Evolutionary conservation across 2,329 filamentous ascomycete species (phyloP), one percentile per base, ranked within the genome.

Genomic region (Ilyonectria mors-panacis): DNA sequence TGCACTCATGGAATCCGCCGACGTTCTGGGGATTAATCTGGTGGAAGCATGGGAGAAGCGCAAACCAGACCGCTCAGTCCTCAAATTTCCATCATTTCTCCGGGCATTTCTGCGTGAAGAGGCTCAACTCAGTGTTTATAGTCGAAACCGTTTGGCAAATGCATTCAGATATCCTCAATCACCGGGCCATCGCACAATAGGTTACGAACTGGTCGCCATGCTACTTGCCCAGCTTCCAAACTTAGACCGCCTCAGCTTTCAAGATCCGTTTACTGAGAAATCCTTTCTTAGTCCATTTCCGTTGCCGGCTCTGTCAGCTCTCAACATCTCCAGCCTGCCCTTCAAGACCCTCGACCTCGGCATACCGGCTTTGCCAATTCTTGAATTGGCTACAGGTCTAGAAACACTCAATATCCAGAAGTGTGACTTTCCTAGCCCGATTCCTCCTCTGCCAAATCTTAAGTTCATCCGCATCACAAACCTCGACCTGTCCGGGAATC

Each of bases 201-300:
- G 12, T 13, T 35, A 51, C 19, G 65, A 67, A 56, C 30, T 65
- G n/a, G 26, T 47, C 10, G 62, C 53, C 26, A 61, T 62, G 53
- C 23, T 65, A 10, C 42, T 65, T 17, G 62, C 65, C n/a, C 62
- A 65, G 33, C 53, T 67, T 23, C 62, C 57, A 10, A 65, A 54
- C 13, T 33, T 65, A 6, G 51, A 55, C 10, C 35, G 59, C 35
- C 53, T 67, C 30, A 44, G 33, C 44, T 2, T 65, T n/a, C 51
- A 44, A n/a, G 56, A n/a, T 33, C 37, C 39, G 13, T 33, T 67
- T 35, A 2, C 39, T 15, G 15, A 28, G 7, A 21, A 35, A 6
- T 13, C 12, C 37, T 13, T 3, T 17, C 17, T 39, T 13, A 6
- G 37, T 3, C 37, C 37, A 17, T 39, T 39, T 39, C 37, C 17